Evolutionary conservation across 352 stramenopile genomes (phyloP), one percentile per base, ranked within the genome.

Genomic region (Pythium grandisporangium): DNA sequence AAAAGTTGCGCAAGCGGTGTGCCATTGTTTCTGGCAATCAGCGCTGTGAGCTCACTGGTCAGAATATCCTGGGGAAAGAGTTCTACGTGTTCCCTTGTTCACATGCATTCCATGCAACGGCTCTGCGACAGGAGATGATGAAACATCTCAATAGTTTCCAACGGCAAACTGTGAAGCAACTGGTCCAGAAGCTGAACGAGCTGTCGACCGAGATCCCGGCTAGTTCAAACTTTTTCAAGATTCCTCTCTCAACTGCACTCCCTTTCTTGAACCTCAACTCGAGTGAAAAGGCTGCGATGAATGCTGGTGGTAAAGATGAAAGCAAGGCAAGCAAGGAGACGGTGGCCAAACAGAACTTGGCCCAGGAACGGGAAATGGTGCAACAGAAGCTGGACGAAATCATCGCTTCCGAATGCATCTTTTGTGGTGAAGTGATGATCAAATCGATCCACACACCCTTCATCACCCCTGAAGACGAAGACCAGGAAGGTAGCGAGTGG

Each of bases 31-130:
- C 82, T 23, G 81, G 81, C 30, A 93, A 95, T 42, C 81, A 95
- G 49, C 77, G 81, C 17, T 96, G 85, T 38, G 85, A 95, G 33
- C 61, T 96, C 20, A 95, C 82, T 26, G 85, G 84, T 0, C 73
- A 94, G 42, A 92, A 91, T 37, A 73, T 96, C 29, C 43, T 95
- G 13, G 76, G 72, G 33, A 92, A 92, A 38, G 84, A 96, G 48
- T 97, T 97, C 42, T 97, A 97, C 42, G 56, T 97, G 22, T 98
- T 98, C 61, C 91, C 91, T 20, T 97, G 90, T 65, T 86, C 75
- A 14, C 92, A 97, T 53, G 86, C 87, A 21, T 97, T 97, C 55
- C 90, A 97, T 49, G 79, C 82, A n/a, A 67, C 74, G 23, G 94
- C 88, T 30, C 50, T 98, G 42, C 59, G 86, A 10, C 67, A 85